Conservation (phyloP, 257 asterid species). For the Mentha longifolia region DNA sequence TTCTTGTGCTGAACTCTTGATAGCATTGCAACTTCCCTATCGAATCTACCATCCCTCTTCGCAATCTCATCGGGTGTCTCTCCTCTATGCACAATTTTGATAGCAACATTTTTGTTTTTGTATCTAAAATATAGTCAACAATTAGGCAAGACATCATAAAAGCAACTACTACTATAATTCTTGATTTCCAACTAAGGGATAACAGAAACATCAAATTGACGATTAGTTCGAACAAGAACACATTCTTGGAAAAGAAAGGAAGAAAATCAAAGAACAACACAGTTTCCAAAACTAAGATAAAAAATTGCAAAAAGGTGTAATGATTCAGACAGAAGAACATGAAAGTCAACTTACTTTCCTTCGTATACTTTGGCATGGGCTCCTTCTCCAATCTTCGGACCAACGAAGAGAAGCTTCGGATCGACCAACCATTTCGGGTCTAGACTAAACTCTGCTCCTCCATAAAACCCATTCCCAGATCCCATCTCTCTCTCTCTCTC, state of each 20-base stretch:
- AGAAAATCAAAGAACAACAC: conserved; percentile 7
- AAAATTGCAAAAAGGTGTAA: not conserved
- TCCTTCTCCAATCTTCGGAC: conserved; percentile 98
- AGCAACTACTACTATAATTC: not conserved
- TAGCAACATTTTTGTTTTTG: conserved; percentile 86
- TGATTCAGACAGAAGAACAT: conserved; percentile 27
- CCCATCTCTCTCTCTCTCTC: conserved; percentile 43
- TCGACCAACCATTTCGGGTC: conserved; percentile 86
- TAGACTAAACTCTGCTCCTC: conserved; percentile 65
- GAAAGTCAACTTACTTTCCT: conserved; percentile 82
- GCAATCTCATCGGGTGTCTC: conserved; percentile 76
- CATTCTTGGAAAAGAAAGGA: not conserved
- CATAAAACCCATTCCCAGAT: conserved; percentile 69
- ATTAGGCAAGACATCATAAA: not conserved
- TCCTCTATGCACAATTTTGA: conserved; percentile 77
- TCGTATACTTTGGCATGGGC: conserved; percentile 97
- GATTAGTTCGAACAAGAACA: not conserved
- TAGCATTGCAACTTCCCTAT: conserved; percentile 84
- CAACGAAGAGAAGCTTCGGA: conserved; percentile 89
- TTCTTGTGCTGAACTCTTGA: conserved; percentile 91
- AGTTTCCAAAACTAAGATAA: not conserved
- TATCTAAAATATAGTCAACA: conserved; percentile 48
- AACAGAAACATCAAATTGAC: conserved; percentile 1
- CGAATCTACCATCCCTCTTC: conserved; percentile 66
- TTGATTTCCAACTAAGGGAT: not conserved